Percentiles rank a stretch among this genome's conserved stretches.
Evolutionary conservation across 352 stramenopile species (phyloP).

Genomic region (Phytophthora sp.): DNA sequence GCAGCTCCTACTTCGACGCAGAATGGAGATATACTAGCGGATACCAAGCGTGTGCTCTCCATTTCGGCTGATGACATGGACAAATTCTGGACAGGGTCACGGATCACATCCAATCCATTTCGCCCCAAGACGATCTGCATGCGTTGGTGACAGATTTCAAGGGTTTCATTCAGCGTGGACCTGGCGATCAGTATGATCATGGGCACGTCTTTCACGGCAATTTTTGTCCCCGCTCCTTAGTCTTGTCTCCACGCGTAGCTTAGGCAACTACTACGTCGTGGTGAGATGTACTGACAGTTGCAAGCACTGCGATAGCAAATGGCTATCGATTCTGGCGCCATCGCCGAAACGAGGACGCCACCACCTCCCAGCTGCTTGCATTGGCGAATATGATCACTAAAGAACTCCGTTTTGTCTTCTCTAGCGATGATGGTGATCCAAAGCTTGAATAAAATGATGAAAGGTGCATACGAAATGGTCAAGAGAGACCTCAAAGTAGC

Average conservation of each 20-base stretch:
- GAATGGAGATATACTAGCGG: not conserved
- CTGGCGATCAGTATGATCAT: constrained; percentile 66
- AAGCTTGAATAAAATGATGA: not conserved
- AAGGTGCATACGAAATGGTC: not conserved
- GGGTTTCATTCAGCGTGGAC: constrained; percentile 66
- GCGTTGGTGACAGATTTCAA: constrained; percentile 49
- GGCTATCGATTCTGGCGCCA: too few species aligned
- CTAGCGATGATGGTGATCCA: not conserved
- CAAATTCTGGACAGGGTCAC: constrained; percentile 5
- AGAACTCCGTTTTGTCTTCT: not conserved
- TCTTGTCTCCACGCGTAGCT: constrained; percentile 43
- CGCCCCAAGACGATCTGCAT: too few species aligned
- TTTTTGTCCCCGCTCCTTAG: constrained; percentile 69
- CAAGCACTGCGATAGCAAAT: not conserved
- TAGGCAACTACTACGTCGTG: too few species aligned
- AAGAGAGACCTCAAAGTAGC: not conserved
- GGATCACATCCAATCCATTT: constrained; percentile 6
- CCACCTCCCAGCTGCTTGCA: not conserved
- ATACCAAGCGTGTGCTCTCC: not conserved
- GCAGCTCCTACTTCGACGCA: not conserved
- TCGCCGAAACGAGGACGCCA: not conserved
- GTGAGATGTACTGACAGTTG: too few species aligned
- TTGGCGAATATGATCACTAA: not conserved
- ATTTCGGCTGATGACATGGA: not conserved
- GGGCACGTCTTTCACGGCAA: constrained; percentile 60